A percentile compares a stretch with the other conserved stretches of the same genome.
These are phyloP conservation scores for Pseudogymnoascus sp. DNA, from an alignment of 2,329 filamentous ascomycete species.

Conservation along the genomic window DNA sequence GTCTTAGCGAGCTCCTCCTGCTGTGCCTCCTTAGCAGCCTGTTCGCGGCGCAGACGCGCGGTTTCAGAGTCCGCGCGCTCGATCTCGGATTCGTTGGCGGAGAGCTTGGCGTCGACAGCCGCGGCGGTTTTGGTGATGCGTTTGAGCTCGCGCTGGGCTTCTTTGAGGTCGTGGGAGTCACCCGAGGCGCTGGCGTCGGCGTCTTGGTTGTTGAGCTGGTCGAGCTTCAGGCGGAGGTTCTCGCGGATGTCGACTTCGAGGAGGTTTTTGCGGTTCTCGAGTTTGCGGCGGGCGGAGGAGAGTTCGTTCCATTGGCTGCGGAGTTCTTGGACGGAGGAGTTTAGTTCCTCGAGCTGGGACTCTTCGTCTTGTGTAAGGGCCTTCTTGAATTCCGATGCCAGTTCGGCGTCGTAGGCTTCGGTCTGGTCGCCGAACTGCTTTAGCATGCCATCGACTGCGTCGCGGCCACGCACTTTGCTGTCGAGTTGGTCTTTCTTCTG, in stretches of 20 bases:
- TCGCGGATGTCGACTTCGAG: conserved; percentile 84
- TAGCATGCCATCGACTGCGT: conserved; percentile 66
- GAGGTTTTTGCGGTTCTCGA: conserved; percentile 72
- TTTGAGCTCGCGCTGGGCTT: conserved; percentile 72
- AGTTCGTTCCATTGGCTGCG: conserved; percentile 69
- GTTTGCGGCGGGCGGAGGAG: conserved; percentile 62
- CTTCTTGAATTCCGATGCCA: conserved; percentile 86
- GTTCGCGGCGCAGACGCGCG: conserved; percentile 35
- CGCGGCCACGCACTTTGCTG: conserved; percentile 51
- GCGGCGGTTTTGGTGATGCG: conserved; percentile 62
- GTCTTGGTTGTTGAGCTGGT: conserved; percentile 71
- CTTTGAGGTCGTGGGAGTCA: conserved; percentile 58
- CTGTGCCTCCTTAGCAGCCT: conserved; percentile 56
- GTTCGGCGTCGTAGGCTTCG: conserved; percentile 67
- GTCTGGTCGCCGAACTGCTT: conserved; percentile 69
- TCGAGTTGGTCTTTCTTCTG: conserved; percentile 67
- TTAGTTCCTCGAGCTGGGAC: conserved; percentile 63
- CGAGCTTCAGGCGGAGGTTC: conserved; percentile 77
- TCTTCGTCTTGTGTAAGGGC: conserved; percentile 78
- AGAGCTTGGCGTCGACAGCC: conserved; percentile 57
- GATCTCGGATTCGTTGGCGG: conserved; percentile 65
- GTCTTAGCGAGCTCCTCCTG: conserved; percentile 67
- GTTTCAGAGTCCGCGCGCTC: conserved; percentile 41
- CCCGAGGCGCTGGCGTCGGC: conserved; percentile 58
- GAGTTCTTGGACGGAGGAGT: conserved; percentile 60